Evolutionary conservation across 2,329 filamentous ascomycete genomes (phyloP).

Genomic region (Drechslerella coelobrocha): DNA sequence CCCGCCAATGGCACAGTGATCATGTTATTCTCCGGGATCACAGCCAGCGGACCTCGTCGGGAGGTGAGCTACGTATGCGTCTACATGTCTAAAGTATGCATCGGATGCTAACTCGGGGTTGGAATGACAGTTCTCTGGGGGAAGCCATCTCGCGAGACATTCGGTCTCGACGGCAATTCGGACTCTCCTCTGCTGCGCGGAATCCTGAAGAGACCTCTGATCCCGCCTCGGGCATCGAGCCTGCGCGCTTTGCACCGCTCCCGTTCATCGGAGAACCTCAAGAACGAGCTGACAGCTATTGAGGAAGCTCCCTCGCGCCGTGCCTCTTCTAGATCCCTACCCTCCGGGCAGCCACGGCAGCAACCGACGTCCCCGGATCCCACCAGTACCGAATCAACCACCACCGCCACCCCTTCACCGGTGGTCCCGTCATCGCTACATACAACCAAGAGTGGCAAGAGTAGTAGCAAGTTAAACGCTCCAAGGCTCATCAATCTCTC

Average conservation of each 20-base stretch:
- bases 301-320: conserved; percentile 9
- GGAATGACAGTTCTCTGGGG: background rate
- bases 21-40: background rate
- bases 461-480: background rate
- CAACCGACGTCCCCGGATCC: background rate
- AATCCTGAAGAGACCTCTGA: conserved; percentile 31
- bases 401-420: background rate
- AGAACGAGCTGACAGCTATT: background rate
- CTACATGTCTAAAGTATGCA: background rate
- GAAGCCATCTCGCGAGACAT: background rate
- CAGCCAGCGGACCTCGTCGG: background rate
- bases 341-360: conserved; percentile 4
- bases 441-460: background rate
- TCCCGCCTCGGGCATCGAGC: conserved; percentile 36
- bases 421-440: background rate
- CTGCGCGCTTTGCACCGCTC: conserved; percentile 30
- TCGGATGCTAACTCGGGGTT: background rate
- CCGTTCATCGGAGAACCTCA: conserved; percentile 28
- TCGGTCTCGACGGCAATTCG: conserved; percentile 21
- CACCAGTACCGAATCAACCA: background rate
- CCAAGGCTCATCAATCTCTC: conserved; percentile 25
- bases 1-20: background rate
- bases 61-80: conserved; percentile 1
- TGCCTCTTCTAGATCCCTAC: conserved; percentile 30
- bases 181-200: conserved; percentile 26